Evolutionary conservation across 1,284 basidiomycete genomes (phyloP).

Genomic region (Sphagnurus paluster): DNA sequence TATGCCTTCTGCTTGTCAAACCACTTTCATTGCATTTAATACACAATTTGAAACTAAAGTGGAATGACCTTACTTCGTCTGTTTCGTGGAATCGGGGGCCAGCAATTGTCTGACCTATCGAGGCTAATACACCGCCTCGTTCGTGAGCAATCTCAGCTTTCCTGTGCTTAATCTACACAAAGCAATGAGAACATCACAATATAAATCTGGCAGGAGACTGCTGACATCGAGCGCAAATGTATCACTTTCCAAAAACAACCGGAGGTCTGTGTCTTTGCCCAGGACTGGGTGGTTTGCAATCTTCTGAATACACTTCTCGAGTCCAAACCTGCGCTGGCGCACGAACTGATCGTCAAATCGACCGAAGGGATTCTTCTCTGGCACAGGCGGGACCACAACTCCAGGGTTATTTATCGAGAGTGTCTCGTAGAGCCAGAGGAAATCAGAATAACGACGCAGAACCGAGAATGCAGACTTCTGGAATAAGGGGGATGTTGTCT

Average conservation of each 20-base stretch:
- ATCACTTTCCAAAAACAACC: conserved; percentile 87
- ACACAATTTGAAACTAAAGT: not conserved
- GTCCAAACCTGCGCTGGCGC: conserved; percentile 75
- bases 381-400: conserved; percentile 94
- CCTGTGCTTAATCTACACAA: conserved; percentile 78
- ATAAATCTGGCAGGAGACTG: conserved; percentile 17
- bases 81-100: conserved; percentile 90
- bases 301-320: conserved; percentile 90
- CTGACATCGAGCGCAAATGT: conserved; percentile 80
- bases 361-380: conserved; percentile 92
- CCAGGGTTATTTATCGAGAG: conserved; percentile 93
- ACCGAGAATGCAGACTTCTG: conserved; percentile 86
- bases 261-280: conserved; percentile 81
- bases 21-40: conserved; percentile 58
- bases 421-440: conserved; percentile 94
- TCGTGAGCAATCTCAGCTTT: conserved; percentile 76
- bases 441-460: conserved; percentile 94
- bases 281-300: conserved; percentile 87
- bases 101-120: conserved; percentile 75
- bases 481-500: conserved; percentile 85
- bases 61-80: conserved; percentile 67
- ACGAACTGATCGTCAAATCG: conserved; percentile 91
- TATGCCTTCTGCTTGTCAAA: conserved; percentile 88
- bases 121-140: conserved; percentile 76
- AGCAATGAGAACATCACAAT: conserved; percentile 2